Conservation (phyloP, 306 rosid species). For the Castanea sativa region DNA sequence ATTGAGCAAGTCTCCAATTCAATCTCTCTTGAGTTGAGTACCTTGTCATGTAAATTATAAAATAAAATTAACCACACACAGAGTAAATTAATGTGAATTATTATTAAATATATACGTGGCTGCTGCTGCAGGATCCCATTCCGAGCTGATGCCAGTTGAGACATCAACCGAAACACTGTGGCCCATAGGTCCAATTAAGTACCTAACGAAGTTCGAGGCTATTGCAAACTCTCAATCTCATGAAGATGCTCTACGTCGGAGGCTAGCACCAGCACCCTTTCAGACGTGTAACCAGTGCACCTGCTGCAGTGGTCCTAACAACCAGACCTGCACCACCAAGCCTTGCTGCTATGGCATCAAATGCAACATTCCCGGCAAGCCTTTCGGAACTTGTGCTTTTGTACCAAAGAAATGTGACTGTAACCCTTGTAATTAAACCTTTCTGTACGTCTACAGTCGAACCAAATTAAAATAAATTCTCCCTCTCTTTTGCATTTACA, state of each 20-base stretch:
- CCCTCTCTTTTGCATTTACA: too few species aligned
- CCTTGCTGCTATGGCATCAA: neutral
- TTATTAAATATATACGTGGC: neutral
- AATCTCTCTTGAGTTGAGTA: neutral
- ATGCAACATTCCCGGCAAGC: slow-evolving; percentile 11
- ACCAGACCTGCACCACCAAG: neutral
- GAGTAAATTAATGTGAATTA: neutral
- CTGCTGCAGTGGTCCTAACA: slow-evolving; percentile 14
- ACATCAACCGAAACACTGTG: neutral
- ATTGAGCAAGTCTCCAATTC: too few species aligned
- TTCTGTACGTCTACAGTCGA: neutral
- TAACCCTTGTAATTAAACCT: slow-evolving; percentile 6
- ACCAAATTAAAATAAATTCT: too few species aligned
- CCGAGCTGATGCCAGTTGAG: neutral
- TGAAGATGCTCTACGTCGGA: too few species aligned
- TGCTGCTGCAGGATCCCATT: neutral
- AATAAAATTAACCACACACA: neutral
- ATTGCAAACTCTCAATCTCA: too few species aligned
- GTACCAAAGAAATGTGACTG: slow-evolving; percentile 33
- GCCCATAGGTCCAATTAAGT: slow-evolving; percentile 14
- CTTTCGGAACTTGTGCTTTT: slow-evolving; percentile 36
- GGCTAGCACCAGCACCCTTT: slow-evolving; percentile 14
- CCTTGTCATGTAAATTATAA: too few species aligned
- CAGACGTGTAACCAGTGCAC: slow-evolving; percentile 26
- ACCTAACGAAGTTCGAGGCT: neutral